Evolutionary conservation across 2,329 filamentous ascomycete species (phyloP).

Genomic region (Pyrenophora teres): DNA sequence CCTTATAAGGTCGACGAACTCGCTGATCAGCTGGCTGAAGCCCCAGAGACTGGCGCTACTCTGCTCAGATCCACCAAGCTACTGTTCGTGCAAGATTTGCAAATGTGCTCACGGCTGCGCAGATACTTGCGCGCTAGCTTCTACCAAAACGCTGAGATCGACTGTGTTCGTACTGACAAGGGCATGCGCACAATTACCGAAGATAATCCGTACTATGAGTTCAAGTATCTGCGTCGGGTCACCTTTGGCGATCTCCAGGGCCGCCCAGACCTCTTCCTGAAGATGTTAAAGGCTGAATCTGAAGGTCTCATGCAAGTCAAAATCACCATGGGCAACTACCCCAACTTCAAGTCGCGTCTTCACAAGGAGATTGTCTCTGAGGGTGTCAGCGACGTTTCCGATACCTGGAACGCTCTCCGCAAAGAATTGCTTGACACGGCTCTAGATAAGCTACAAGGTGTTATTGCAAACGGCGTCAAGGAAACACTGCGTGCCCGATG

Average conservation of each 20-base stretch:
- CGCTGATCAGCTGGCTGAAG: conserved; percentile 69
- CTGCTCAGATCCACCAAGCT: conserved; percentile 80
- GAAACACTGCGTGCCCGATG: conserved; percentile 89
- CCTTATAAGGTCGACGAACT: conserved; percentile 80
- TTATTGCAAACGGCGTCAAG: conserved; percentile 91
- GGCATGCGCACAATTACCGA: conserved; percentile 92
- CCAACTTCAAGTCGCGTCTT: conserved; percentile 75
- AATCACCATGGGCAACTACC: conserved; percentile 75
- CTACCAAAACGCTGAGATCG: conserved; percentile 82
- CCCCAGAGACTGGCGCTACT: conserved; percentile 66
- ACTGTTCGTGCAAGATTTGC: conserved; percentile 90
- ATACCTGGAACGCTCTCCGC: conserved; percentile 91
- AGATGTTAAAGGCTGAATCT: conserved; percentile 96
- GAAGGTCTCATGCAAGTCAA: conserved; percentile 89
- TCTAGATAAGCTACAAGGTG: conserved; percentile 76
- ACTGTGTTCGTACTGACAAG: conserved; percentile 91
- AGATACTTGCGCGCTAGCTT: conserved; percentile 82
- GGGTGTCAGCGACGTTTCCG: conserved; percentile 91
- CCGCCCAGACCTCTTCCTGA: conserved; percentile 86
- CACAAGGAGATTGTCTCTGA: conserved; percentile 88
- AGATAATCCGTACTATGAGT: conserved; percentile 93
- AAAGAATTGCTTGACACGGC: conserved; percentile 83
- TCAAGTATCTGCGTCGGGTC: conserved; percentile 94
- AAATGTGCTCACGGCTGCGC: conserved; percentile 84
- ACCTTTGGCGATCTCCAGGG: conserved; percentile 79